A percentile compares a stretch with the other conserved stretches of the same genome.
phyloP scores from a whole-genome alignment of 2,329 filamentous ascomycete species.

The Fusarium sp. region DNA sequence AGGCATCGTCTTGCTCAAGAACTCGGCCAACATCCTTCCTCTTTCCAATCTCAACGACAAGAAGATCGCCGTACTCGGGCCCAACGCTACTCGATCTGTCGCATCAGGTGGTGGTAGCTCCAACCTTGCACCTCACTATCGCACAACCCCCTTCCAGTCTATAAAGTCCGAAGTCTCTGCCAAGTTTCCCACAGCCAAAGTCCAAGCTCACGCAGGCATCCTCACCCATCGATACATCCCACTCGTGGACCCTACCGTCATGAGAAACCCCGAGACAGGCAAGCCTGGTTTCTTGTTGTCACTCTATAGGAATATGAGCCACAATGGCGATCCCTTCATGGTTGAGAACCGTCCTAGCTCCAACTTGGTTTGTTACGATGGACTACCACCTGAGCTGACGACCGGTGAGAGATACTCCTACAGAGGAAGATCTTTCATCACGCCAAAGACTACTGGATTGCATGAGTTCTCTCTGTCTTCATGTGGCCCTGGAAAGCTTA shows the following conservation, averaged over 20 bases:
- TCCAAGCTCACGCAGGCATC: constrained; percentile 24
- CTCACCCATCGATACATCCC: constrained; percentile 34
- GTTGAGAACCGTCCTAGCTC: constrained; percentile 35
- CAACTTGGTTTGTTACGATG: constrained; percentile 36
- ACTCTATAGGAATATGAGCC: constrained; percentile 27
- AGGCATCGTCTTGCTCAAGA: constrained; percentile 38
- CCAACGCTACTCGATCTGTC: constrained; percentile 31
- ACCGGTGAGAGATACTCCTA: constrained; percentile 39
- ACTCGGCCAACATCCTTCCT: constrained; percentile 14
- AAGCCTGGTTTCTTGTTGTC: constrained; percentile 20
- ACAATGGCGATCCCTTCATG: constrained; percentile 30
- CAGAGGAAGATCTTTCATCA: constrained; percentile 17
- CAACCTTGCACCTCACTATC: constrained; percentile 30
- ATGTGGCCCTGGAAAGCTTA: constrained; percentile 28
- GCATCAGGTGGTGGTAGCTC: constrained; percentile 33
- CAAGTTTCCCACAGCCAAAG: constrained; percentile 10
- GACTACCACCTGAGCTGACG: constrained; percentile 31
- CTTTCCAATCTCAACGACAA: not conserved
- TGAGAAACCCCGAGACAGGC: constrained; percentile 32
- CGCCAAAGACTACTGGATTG: constrained; percentile 23
- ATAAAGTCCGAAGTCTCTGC: constrained; percentile 7
- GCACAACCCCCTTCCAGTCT: constrained; percentile 30
- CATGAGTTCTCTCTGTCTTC: constrained; percentile 31
- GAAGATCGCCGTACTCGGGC: constrained; percentile 18
- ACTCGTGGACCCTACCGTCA: constrained; percentile 14